Evolutionary conservation across 768 basidiomycete genomes (phyloP).

Genomic region (Leccinum aurantiacum): DNA sequence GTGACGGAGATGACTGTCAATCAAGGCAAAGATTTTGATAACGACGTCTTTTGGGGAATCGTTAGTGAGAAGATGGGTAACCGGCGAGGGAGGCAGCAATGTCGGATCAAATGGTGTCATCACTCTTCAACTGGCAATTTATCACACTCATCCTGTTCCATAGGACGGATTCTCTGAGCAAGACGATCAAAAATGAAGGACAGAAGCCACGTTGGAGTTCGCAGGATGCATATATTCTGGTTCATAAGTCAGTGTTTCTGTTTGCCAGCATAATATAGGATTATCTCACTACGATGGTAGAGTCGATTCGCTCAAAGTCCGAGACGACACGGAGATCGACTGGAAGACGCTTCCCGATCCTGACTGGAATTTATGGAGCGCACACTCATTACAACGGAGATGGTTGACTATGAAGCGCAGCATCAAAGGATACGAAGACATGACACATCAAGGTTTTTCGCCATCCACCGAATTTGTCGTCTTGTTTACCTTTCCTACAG

Average conservation of each 20-base stretch:
- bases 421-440: constrained; percentile 75
- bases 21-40: constrained; percentile 71
- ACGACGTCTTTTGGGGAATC: constrained; percentile 80
- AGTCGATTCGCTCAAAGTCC: constrained; percentile 70
- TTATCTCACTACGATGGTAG: constrained; percentile 36
- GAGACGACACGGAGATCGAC: constrained; percentile 81
- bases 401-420: constrained; percentile 80
- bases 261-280: not conserved
- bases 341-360: constrained; percentile 77
- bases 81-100: constrained; percentile 76
- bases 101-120: constrained; percentile 81
- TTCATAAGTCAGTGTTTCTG: constrained; percentile 60
- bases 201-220: constrained; percentile 70
- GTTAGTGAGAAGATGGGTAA: constrained; percentile 79
- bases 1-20: constrained; percentile 73
- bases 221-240: constrained; percentile 75
- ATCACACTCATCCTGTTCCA: not conserved
- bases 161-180: constrained; percentile 77
- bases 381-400: constrained; percentile 73
- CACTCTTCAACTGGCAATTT: constrained; percentile 6
- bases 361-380: constrained; percentile 84
- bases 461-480: not conserved
- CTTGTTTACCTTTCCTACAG: constrained; percentile 36
- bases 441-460: constrained; percentile 70
- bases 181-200: constrained; percentile 71